Conservation (phyloP, 2,329 filamentous ascomycete genomes). For the Phyllosticta capitalensis region DNA sequence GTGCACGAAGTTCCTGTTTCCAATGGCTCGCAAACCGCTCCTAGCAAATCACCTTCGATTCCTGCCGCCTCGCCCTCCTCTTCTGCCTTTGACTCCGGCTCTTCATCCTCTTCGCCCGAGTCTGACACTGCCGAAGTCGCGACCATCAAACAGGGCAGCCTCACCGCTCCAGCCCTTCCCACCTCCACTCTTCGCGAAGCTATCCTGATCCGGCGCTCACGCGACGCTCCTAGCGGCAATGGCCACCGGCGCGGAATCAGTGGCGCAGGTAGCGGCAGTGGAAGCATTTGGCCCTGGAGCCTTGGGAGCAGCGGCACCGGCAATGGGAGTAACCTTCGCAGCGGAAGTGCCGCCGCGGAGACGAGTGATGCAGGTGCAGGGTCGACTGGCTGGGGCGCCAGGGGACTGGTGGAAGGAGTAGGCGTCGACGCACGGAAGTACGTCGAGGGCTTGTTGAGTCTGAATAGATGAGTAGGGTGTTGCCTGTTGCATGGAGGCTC, state of each 20-base stretch:
- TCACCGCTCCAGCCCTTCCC: not conserved
- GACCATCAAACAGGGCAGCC: not conserved
- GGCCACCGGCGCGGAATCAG: constrained; percentile 4
- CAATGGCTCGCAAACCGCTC: not conserved
- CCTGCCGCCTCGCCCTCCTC: not conserved
- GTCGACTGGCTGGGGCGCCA: constrained; percentile 46
- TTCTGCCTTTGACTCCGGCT: not conserved
- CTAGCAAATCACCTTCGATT: too few species aligned
- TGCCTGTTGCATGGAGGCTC: not conserved
- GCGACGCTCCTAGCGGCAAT: not conserved
- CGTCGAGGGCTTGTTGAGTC: constrained; percentile 60
- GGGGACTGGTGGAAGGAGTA: constrained; percentile 59
- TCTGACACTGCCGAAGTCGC: not conserved
- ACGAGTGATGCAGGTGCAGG: constrained; percentile 13
- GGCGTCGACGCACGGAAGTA: constrained; percentile 68
- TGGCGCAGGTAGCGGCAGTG: constrained; percentile 18
- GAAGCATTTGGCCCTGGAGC: constrained; percentile 3
- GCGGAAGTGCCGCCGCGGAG: constrained; percentile 26
- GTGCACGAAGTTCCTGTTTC: not conserved
- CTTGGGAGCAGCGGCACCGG: constrained; percentile 21
- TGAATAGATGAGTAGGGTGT: constrained; percentile 36
- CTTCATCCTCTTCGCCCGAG: not conserved
- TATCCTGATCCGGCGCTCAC: constrained; percentile 12
- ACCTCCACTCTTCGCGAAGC: constrained; percentile 12
- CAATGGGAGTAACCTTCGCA: constrained; percentile 18